Conservation (phyloP, 305 asterid genomes). For the Nicotiana rustica region DNA sequence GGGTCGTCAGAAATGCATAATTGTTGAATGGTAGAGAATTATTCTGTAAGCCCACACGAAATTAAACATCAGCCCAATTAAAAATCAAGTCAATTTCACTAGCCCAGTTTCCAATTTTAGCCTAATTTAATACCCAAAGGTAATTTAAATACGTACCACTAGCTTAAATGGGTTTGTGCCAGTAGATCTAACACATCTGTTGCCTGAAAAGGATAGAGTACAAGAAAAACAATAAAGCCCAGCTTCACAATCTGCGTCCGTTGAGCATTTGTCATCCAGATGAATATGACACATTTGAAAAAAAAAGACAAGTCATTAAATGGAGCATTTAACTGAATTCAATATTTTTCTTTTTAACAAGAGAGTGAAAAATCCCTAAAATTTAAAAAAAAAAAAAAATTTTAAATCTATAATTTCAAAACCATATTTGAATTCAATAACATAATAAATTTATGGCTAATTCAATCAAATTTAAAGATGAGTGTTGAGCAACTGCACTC, state of each 20-base stretch:
- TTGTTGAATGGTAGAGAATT: conserved; percentile 66
- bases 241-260: conserved; percentile 57
- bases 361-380: neutral
- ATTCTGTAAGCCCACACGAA: conserved; percentile 53
- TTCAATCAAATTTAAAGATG: no score
- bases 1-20: conserved; percentile 78
- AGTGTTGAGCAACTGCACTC: neutral
- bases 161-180: conserved; percentile 61
- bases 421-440: no score
- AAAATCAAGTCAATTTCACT: neutral
- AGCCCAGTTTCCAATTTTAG: neutral
- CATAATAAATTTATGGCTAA: no score
- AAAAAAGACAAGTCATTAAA: neutral
- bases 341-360: no score
- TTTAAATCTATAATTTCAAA: no score
- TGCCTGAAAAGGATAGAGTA: conserved; percentile 49
- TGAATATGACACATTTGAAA: neutral
- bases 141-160: conserved; percentile 47
- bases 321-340: neutral
- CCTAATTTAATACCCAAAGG: neutral
- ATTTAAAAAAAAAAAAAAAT: no score
- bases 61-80: neutral
- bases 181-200: conserved; percentile 69
- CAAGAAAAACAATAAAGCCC: conserved; percentile 74
- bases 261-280: conserved; percentile 58